Evolutionary conservation across 192 early-diverging fungal species (phyloP), one percentile per base, ranked within the genome.

Genomic region (Thamnidium elegans): DNA sequence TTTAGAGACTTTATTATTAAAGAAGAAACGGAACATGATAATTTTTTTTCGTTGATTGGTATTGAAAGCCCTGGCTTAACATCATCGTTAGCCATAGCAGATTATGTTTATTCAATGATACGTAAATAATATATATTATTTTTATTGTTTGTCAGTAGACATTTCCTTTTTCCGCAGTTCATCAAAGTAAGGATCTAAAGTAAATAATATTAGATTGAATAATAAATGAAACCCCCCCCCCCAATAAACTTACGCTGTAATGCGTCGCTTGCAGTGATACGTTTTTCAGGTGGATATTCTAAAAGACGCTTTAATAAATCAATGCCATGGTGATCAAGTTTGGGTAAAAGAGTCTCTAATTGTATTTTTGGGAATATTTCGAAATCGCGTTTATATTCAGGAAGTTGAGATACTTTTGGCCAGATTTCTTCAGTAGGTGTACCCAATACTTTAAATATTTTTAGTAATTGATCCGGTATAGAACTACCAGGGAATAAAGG

Each of bases 401-500:
- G 94, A 21, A 96, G 76, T 74, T 89, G 87, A 19, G 88, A 85
- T 30, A 94, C 87, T 8, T 81, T 81, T 7, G 96, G 95, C 95
- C 95, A 97, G 14, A 76, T 79, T 39, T 87, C 86, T 62, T 89
- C 88, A 51, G 87, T 81, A 13, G 92, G 92, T 10, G 92, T 92
- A 39, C 92, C 92, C 70, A 92, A 69, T 56, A 91, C 83, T 67
- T 94, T 96, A 83, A 95, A 98, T 56, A 98, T 97, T 36, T 90
- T 84, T 45, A 89, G 67, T 31, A 99, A 66, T 71, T 99, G 94
- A 74, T 96, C 94, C 48, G 83, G 73, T 17, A 90, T 85, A 6
- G 94, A 96, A 31, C 83, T 89, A 65, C 97, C 97, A 6, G 93
- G 87, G 66, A 99, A 97, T 31, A 97, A 77, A 8, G 95, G 94